A percentile compares a stretch with the other conserved stretches of the same genome.
These are phyloP conservation scores for Phialocephala sp. DNA, from an alignment of 2,329 filamentous ascomycete genomes.

Conservation along the genomic window DNA sequence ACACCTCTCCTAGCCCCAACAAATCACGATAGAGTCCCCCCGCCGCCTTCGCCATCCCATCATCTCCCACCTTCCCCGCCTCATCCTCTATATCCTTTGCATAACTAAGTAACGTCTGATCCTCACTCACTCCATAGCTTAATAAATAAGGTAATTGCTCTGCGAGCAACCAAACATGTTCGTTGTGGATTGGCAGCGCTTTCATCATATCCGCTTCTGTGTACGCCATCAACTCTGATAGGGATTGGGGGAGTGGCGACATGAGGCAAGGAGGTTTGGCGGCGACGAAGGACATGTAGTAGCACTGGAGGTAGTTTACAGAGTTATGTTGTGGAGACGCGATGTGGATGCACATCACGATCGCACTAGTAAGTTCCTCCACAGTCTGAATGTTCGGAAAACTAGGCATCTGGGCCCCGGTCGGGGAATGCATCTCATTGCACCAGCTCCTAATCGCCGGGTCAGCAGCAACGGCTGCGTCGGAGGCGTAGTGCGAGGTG, in stretches of 20 bases:
- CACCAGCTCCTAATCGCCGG: constrained; percentile 48
- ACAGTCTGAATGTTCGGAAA: constrained; percentile 52
- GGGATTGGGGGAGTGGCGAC: constrained; percentile 2
- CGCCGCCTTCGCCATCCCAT: constrained; percentile 1
- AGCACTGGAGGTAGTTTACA: constrained; percentile 58
- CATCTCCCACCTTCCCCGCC: background rate
- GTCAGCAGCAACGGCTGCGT: constrained; percentile 43
- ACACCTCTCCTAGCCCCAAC: constrained; percentile 1
- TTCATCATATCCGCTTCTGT: constrained; percentile 20
- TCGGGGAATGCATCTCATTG: constrained; percentile 46
- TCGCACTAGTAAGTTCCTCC: constrained; percentile 50
- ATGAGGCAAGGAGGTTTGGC: constrained; percentile 47
- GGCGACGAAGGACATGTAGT: constrained; percentile 55
- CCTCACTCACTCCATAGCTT: constrained; percentile 49
- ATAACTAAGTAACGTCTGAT: constrained; percentile 44
- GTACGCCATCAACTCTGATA: constrained; percentile 17
- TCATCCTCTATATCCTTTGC: constrained; percentile 10
- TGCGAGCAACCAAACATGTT: constrained; percentile 52
- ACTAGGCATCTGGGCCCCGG: constrained; percentile 46
- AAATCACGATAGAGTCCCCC: background rate
- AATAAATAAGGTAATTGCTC: constrained; percentile 53
- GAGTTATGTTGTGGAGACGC: constrained; percentile 56
- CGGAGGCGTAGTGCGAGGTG: constrained; percentile 42
- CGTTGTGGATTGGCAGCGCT: constrained; percentile 50
- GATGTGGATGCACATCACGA: constrained; percentile 59